Evolutionary conservation across 208 protist genomes (phyloP).

Genomic region (Leishmania braziliensis): DNA sequence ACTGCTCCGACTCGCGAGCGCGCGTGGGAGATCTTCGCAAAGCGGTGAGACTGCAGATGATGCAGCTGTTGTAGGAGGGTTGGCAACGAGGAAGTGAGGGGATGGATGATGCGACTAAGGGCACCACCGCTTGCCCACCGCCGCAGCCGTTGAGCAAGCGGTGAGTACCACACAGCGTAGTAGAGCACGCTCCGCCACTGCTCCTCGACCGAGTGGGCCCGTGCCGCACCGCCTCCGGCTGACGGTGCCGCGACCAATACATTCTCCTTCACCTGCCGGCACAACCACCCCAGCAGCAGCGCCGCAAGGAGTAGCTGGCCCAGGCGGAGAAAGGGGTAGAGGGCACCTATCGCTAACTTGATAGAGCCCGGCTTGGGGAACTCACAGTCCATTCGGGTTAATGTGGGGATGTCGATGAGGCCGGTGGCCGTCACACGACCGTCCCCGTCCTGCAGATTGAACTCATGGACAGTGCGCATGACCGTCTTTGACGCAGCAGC

Average conservation of each 20-base stretch:
- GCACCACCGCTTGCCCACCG: not conserved
- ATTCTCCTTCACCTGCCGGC: conserved; percentile 11
- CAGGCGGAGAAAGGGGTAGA: conserved; percentile 21
- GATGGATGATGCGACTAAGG: not conserved
- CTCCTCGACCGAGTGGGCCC: conserved; percentile 1
- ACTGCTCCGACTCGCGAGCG: not conserved
- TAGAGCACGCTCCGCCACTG: conserved; percentile 14
- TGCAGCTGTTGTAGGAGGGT: not conserved
- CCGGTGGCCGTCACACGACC: conserved; percentile 7
- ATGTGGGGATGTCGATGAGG: conserved; percentile 16
- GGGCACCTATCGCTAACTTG: conserved; percentile 10
- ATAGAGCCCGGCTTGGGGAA: conserved; percentile 11
- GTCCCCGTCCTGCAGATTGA: conserved; percentile 6
- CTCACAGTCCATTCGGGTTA: conserved; percentile 30
- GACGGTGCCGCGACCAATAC: not conserved
- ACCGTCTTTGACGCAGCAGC: not conserved
- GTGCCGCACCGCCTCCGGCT: not conserved
- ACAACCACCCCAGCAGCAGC: conserved; percentile 30
- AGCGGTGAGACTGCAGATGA: not conserved
- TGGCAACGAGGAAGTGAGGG: not conserved
- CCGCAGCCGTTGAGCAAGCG: not conserved
- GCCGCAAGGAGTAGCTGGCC: conserved; percentile 20
- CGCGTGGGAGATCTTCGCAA: not conserved
- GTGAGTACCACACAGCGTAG: conserved; percentile 11
- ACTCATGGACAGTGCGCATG: not conserved